phyloP scores from a whole-genome alignment of 345 rosid species.

The Rhizophora mangle region DNA sequence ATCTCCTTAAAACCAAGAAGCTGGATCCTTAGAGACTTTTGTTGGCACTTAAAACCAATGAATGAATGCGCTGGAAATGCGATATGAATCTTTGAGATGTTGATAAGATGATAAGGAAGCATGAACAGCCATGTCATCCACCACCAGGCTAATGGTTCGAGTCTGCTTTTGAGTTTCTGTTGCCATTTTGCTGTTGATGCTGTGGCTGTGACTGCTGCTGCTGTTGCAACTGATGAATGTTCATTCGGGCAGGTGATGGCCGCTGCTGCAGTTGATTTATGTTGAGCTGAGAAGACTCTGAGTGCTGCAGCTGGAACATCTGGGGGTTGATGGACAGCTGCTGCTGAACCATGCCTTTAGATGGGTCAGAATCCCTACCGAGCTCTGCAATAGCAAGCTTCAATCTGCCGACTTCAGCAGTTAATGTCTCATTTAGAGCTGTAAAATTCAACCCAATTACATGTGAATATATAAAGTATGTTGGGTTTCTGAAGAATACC shows the following conservation, averaged over 20 bases:
- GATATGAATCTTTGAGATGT: slow-evolving; percentile 8
- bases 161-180: slow-evolving; percentile 46
- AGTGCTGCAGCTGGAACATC: slow-evolving; percentile 52
- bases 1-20: slow-evolving; percentile 21
- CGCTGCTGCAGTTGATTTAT: slow-evolving; percentile 42
- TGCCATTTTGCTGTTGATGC: slow-evolving; percentile 46
- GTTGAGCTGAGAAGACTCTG: slow-evolving; percentile 40
- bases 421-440: slow-evolving; percentile 64
- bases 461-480: neutral
- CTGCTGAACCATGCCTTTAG: slow-evolving; percentile 45
- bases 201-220: slow-evolving; percentile 24
- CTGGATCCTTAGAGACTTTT: slow-evolving; percentile 15
- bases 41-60: slow-evolving; percentile 6
- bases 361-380: slow-evolving; percentile 39
- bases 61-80: slow-evolving; percentile 25
- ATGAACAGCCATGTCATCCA: slow-evolving; percentile 3
- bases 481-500: neutral
- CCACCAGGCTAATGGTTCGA: slow-evolving; percentile 42
- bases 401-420: slow-evolving; percentile 57
- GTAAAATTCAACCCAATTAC: slow-evolving; percentile 14
- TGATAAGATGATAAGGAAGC: neutral
- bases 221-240: slow-evolving; percentile 24
- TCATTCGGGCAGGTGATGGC: slow-evolving; percentile 9
- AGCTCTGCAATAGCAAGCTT: slow-evolving; percentile 46
- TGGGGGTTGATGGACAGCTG: slow-evolving; percentile 42